These are phyloP conservation scores for Pseudogymnoascus sp. DNA, from an alignment of 2,329 filamentous ascomycete genomes.

Conservation along the genomic window DNA sequence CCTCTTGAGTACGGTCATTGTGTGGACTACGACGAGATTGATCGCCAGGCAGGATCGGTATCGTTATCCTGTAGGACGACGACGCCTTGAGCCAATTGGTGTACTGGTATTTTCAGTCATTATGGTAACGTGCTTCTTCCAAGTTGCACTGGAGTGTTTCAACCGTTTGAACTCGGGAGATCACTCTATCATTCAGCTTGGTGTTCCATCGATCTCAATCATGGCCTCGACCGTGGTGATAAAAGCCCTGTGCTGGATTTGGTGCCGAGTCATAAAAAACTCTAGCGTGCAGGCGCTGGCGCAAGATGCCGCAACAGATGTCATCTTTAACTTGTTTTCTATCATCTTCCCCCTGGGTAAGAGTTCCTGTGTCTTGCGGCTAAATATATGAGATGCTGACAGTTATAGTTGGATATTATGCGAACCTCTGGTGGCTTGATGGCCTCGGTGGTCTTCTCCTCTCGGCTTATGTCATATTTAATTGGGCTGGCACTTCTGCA, in stretches of 20 bases:
- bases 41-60: slow-evolving; percentile 40
- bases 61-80: slow-evolving; percentile 48
- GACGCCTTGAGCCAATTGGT: slow-evolving; percentile 52
- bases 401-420: slow-evolving; percentile 44
- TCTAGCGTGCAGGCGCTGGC: slow-evolving; percentile 57
- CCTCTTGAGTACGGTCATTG: slow-evolving; percentile 52
- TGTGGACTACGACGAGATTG: slow-evolving; percentile 52
- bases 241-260: slow-evolving; percentile 54
- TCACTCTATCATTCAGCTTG: slow-evolving; percentile 42
- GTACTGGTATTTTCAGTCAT: slow-evolving; percentile 57
- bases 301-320: slow-evolving; percentile 58
- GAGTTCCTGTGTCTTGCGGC: not conserved
- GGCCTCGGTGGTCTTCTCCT: slow-evolving; percentile 53
- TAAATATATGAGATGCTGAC: not conserved
- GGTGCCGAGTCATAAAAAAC: slow-evolving; percentile 52
- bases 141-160: slow-evolving; percentile 55
- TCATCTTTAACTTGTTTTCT: slow-evolving; percentile 57
- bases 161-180: slow-evolving; percentile 45
- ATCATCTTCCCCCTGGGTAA: slow-evolving; percentile 50
- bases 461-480: slow-evolving; percentile 61
- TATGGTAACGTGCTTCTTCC: slow-evolving; percentile 56
- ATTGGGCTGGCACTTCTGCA: slow-evolving; percentile 57
- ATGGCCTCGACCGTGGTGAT: slow-evolving; percentile 51
- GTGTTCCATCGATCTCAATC: slow-evolving; percentile 47
- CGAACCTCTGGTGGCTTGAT: slow-evolving; percentile 61